Percentiles rank a stretch among this genome's conserved stretches.
These are phyloP conservation scores for Candida schatavii DNA, from an alignment of 805 yeast species.

Conservation along the genomic window DNA sequence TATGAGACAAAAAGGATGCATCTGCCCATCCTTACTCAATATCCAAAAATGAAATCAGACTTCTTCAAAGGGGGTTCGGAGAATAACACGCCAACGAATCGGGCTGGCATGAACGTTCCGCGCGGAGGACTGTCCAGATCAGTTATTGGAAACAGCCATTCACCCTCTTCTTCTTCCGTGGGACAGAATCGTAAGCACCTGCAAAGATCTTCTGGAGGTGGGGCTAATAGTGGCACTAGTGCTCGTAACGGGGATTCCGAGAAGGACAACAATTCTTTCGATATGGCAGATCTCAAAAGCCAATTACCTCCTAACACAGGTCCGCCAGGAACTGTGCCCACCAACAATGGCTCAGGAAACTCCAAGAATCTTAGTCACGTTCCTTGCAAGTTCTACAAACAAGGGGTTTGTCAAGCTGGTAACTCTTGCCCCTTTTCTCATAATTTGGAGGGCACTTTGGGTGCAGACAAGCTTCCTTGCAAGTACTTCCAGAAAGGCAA, in stretches of 20 bases:
- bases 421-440: constrained; percentile 89
- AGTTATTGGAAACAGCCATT: background rate
- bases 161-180: background rate
- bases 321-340: constrained; percentile 28
- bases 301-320: constrained; percentile 38
- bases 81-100: background rate
- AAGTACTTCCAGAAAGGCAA: constrained; percentile 95
- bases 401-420: constrained; percentile 96
- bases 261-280: constrained; percentile 11
- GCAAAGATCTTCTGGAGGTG: background rate
- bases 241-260: background rate
- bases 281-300: constrained; percentile 13
- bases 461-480: constrained; percentile 65
- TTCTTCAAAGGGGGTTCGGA: no score
- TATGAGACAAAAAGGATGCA: background rate
- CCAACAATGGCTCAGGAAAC: constrained; percentile 10
- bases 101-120: background rate
- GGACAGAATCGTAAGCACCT: background rate
- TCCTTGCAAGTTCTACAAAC: constrained; percentile 90
- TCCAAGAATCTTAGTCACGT: constrained; percentile 77
- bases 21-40: constrained; percentile 2
- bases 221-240: background rate
- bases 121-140: no score
- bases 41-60: constrained; percentile 1
- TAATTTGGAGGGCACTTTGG: constrained; percentile 52